Conservation (phyloP, 2,329 filamentous ascomycete species). For the Pseudogymnoascus destructans region DNA sequence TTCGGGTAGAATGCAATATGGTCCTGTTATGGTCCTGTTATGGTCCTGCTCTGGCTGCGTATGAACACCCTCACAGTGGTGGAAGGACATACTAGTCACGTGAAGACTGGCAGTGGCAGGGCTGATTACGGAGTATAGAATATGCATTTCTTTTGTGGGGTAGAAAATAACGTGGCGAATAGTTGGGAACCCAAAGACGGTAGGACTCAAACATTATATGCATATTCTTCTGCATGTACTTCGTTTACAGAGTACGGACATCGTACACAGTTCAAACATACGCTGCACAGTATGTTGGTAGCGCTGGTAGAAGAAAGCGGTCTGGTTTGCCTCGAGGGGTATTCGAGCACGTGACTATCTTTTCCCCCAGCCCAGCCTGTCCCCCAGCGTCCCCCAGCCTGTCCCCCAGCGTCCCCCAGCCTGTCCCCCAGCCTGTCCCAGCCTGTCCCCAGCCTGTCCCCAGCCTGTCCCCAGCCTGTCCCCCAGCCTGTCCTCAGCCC, state of each 20-base stretch:
- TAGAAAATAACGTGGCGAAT: background rate
- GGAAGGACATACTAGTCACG: background rate
- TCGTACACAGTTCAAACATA: too few species aligned
- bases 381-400: background rate
- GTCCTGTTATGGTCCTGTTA: background rate
- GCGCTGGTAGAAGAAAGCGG: background rate
- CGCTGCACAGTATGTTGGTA: background rate
- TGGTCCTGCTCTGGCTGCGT: background rate
- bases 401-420: too few species aligned
- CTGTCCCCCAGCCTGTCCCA: too few species aligned
- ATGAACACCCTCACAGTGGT: background rate
- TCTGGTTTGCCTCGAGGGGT: background rate
- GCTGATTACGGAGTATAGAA: background rate
- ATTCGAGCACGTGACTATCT: background rate
- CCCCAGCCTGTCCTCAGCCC: too few species aligned
- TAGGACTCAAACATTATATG: background rate
- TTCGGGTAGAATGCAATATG: slow-evolving; percentile 14
- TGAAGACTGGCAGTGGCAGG: background rate
- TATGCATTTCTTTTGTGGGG: background rate
- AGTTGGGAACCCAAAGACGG: background rate
- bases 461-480: background rate
- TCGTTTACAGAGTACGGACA: background rate
- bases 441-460: too few species aligned
- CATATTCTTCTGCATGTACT: background rate
- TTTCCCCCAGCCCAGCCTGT: background rate